These are phyloP conservation scores for Aquilaria yunnanensis DNA, from an alignment of 345 rosid genomes.

Conservation along the genomic window DNA sequence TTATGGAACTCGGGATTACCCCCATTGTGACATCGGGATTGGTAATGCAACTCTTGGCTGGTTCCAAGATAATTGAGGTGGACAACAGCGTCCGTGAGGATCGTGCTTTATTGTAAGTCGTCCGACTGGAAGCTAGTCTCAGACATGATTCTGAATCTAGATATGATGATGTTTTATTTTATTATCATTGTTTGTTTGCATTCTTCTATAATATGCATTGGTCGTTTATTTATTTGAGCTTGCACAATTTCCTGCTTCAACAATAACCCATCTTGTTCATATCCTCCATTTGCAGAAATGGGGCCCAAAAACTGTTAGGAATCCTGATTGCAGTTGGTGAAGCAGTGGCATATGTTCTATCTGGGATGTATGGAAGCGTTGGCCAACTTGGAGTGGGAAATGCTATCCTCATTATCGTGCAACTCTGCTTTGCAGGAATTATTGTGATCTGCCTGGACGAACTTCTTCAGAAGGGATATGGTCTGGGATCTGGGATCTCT, in stretches of 20 bases:
- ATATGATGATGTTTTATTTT: too few relatives aligned
- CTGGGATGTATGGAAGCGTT: conserved; percentile 64
- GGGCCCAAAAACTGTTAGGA: conserved; percentile 64
- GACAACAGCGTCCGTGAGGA: conserved; percentile 70
- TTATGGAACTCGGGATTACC: conserved; percentile 74
- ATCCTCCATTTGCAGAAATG: conserved; percentile 30
- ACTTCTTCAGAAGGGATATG: conserved; percentile 66
- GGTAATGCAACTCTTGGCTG: conserved; percentile 67
- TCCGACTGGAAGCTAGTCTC: too few relatives aligned
- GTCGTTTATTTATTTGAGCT: too few relatives aligned
- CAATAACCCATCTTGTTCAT: too few relatives aligned
- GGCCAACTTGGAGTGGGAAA: conserved; percentile 62
- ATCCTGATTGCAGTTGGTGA: conserved; percentile 67
- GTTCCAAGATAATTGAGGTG: conserved; percentile 68
- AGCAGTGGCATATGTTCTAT: conserved; percentile 53
- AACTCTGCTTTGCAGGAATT: conserved; percentile 51
- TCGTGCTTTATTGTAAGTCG: conserved; percentile 56
- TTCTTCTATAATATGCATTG: too few relatives aligned
- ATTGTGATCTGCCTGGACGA: conserved; percentile 54
- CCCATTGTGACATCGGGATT: conserved; percentile 69
- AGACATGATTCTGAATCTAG: too few relatives aligned
- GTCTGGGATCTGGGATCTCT: conserved; percentile 63
- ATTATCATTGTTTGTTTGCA: too few relatives aligned
- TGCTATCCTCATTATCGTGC: conserved; percentile 35
- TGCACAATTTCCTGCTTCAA: too few relatives aligned